phyloP scores from a whole-genome alignment of 768 basidiomycete genomes.

The Aureoboletus auriporus region DNA sequence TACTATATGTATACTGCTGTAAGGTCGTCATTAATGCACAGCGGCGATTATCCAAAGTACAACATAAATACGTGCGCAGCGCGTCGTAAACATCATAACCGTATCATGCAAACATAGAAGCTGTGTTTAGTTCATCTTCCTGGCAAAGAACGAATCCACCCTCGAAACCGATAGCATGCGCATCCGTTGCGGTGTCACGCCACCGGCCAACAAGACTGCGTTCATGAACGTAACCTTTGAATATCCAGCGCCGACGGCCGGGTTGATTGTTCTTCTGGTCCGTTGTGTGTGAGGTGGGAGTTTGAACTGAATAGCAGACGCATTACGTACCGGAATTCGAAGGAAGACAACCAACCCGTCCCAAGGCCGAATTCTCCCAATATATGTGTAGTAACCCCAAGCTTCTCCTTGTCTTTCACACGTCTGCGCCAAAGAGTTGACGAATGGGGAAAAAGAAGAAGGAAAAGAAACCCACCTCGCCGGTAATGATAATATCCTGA shows the following conservation, averaged over 20 bases:
- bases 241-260: conserved; percentile 43
- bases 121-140: conserved; percentile 22
- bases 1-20: neutral
- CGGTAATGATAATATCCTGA: conserved; percentile 50
- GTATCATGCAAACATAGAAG: conserved; percentile 14
- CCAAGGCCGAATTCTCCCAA: conserved; percentile 50
- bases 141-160: conserved; percentile 45
- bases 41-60: conserved; percentile 12
- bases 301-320: neutral
- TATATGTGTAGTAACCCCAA: conserved; percentile 45
- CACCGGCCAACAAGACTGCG: conserved; percentile 50
- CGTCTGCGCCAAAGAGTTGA: conserved; percentile 31
- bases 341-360: conserved; percentile 47
- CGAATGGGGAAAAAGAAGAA: neutral
- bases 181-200: conserved; percentile 45
- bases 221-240: conserved; percentile 49
- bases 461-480: conserved; percentile 35
- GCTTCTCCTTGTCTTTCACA: conserved; percentile 41
- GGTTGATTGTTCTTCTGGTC: conserved; percentile 32
- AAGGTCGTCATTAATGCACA: conserved; percentile 11
- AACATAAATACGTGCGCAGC: conserved; percentile 8
- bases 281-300: neutral
- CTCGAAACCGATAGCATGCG: conserved; percentile 41
- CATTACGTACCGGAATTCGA: conserved; percentile 39
- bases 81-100: conserved; percentile 9